phyloP scores from a whole-genome alignment of 495 filamentous ascomycete genomes.

The Gamarada debralockiae region DNA sequence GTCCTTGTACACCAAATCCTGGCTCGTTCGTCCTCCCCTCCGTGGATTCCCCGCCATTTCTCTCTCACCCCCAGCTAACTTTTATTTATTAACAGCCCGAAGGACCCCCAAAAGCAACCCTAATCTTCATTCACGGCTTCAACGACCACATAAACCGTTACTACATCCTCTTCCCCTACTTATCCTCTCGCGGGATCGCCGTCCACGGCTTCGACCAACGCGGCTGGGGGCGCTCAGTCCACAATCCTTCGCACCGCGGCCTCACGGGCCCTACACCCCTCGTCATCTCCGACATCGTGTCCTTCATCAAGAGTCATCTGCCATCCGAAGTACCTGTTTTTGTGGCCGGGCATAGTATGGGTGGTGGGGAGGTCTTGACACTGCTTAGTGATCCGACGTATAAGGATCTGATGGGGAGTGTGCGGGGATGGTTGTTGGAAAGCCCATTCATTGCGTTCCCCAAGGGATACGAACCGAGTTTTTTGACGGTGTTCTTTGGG shows the following conservation, averaged over 20 bases:
- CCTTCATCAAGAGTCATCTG: conserved; percentile 52
- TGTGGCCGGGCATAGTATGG: conserved; percentile 85
- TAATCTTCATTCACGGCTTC: conserved; percentile 84
- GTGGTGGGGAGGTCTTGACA: conserved; percentile 66
- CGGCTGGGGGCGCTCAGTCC: conserved; percentile 54
- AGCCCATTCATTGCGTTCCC: conserved; percentile 68
- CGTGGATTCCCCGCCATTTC: not conserved
- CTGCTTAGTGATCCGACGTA: conserved; percentile 38
- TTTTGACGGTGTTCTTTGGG: conserved; percentile 54
- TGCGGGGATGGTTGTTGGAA: conserved; percentile 65
- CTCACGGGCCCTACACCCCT: conserved; percentile 64
- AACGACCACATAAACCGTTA: conserved; percentile 81
- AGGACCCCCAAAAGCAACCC: conserved; percentile 47
- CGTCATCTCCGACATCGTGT: conserved; percentile 73
- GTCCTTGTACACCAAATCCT: conserved; percentile 78
- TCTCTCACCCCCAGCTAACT: conserved; percentile 1
- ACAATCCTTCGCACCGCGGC: conserved; percentile 50
- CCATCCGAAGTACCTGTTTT: conserved; percentile 58
- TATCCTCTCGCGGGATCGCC: conserved; percentile 69
- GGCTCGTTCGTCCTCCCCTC: conserved; percentile 56
- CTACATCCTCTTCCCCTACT: conserved; percentile 58
- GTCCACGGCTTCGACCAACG: conserved; percentile 78
- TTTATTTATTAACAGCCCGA: too few species aligned
- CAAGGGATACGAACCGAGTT: conserved; percentile 53
- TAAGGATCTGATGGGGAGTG: conserved; percentile 37